Evolutionary conservation across 805 yeast genomes (phyloP).

Genomic region (Candida mattraensis): DNA sequence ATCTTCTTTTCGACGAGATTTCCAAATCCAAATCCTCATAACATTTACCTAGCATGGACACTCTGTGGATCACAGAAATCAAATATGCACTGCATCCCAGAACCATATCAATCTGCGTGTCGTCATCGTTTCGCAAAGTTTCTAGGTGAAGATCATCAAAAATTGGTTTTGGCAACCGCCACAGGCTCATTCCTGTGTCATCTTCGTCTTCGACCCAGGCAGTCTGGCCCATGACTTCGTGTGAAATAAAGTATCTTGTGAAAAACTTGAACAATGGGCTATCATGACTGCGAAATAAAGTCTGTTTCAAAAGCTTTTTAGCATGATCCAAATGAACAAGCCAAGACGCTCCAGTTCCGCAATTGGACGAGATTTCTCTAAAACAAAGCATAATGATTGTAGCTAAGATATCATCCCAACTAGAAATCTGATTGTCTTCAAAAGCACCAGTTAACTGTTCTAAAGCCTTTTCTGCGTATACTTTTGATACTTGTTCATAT

Average conservation of each 20-base stretch:
- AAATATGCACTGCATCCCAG: constrained; percentile 42
- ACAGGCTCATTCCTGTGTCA: constrained; percentile 1
- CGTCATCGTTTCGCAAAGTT: constrained; percentile 34
- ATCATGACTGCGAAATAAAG: constrained; percentile 19
- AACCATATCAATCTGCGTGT: constrained; percentile 38
- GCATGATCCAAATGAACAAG: constrained; percentile 38
- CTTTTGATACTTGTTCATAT: constrained; percentile 29
- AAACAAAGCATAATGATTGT: constrained; percentile 41
- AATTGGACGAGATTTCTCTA: constrained; percentile 41
- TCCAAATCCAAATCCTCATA: constrained; percentile 36
- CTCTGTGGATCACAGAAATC: constrained; percentile 36
- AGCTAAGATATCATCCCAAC: constrained; percentile 43
- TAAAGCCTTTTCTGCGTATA: constrained; percentile 32
- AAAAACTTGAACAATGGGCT: constrained; percentile 38
- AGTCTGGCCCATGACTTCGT: constrained; percentile 46
- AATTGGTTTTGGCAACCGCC: background rate
- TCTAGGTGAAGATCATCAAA: constrained; percentile 33
- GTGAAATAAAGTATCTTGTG: constrained; percentile 39
- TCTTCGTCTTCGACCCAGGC: constrained; percentile 34
- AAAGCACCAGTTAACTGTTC: constrained; percentile 34
- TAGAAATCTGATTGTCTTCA: constrained; percentile 19
- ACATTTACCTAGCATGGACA: constrained; percentile 38
- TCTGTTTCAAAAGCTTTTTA: constrained; percentile 34
- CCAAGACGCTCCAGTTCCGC: constrained; percentile 40
- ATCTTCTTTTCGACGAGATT: constrained; percentile 7